These are phyloP conservation scores for Guyanaporus albipodus DNA, from an alignment of 768 basidiomycete species.

Conservation along the genomic window DNA sequence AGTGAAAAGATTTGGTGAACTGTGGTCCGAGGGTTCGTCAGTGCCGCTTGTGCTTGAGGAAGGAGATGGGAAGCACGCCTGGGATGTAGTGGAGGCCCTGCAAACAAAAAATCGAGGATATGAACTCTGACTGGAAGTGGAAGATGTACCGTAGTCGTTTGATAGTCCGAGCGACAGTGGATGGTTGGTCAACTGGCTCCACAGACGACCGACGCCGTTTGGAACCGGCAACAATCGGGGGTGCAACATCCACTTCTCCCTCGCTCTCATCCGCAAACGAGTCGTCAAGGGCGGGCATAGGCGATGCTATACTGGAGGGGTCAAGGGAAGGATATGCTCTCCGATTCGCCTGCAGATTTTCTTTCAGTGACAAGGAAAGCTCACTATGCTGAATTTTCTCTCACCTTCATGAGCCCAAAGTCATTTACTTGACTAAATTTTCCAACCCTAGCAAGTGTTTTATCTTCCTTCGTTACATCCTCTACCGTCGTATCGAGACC, in stretches of 20 bases:
- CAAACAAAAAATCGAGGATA: background rate
- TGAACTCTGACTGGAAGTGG: background rate
- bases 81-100: conserved; percentile 2
- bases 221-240: conserved; percentile 15
- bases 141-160: conserved; percentile 25
- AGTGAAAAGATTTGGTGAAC: background rate
- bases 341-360: background rate
- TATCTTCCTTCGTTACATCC: conserved; percentile 19
- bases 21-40: background rate
- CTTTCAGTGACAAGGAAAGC: background rate
- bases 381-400: background rate
- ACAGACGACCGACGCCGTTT: conserved; percentile 18
- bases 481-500: conserved; percentile 30
- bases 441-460: background rate
- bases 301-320: conserved; percentile 4
- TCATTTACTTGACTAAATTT: background rate
- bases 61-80: conserved; percentile 11
- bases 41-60: conserved; percentile 6
- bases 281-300: conserved; percentile 5
- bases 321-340: conserved; percentile 18
- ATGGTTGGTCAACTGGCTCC: background rate
- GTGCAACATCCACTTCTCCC: conserved; percentile 10
- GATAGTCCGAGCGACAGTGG: background rate
- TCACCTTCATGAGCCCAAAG: conserved; percentile 1
- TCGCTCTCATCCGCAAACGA: conserved; percentile 14